Conservation (phyloP, 176 grass and related monocot genomes). For the Olyra latifolia region DNA sequence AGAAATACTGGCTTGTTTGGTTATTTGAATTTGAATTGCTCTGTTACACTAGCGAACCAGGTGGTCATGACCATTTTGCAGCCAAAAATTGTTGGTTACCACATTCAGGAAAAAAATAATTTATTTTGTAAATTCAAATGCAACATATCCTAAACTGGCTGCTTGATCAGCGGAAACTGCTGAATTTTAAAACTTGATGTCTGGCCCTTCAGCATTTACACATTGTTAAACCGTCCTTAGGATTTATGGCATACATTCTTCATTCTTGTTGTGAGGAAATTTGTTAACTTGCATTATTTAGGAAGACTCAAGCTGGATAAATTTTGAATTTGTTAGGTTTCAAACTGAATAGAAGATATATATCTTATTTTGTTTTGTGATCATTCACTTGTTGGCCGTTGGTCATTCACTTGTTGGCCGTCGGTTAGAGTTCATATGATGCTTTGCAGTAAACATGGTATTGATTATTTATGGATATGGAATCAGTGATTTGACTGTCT, state of each 20-base stretch:
- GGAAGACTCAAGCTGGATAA: not conserved
- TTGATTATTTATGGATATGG: not conserved
- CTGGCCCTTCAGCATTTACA: not conserved
- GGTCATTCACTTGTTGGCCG: not conserved
- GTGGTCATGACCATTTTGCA: not conserved
- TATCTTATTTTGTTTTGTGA: not conserved
- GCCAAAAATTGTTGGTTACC: not conserved
- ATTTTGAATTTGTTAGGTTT: not conserved
- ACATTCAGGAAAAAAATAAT: not conserved
- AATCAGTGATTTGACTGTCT: not conserved
- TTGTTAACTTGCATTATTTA: constrained; percentile 25
- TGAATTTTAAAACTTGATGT: not conserved
- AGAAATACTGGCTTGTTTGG: not conserved
- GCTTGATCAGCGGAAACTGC: not conserved
- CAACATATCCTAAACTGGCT: not conserved
- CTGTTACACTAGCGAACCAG: not conserved
- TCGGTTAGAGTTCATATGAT: constrained; percentile 1
- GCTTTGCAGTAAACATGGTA: not conserved
- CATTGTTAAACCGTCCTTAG: not conserved
- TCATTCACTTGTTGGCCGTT: not conserved
- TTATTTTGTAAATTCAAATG: not conserved
- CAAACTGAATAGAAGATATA: not conserved
- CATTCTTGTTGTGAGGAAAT: constrained; percentile 1
- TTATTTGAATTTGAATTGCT: constrained; percentile 9
- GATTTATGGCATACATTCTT: constrained; percentile 11